Evolutionary conservation across 2,329 filamentous ascomycete genomes (phyloP).

Genomic region (Calycina herbarum): DNA sequence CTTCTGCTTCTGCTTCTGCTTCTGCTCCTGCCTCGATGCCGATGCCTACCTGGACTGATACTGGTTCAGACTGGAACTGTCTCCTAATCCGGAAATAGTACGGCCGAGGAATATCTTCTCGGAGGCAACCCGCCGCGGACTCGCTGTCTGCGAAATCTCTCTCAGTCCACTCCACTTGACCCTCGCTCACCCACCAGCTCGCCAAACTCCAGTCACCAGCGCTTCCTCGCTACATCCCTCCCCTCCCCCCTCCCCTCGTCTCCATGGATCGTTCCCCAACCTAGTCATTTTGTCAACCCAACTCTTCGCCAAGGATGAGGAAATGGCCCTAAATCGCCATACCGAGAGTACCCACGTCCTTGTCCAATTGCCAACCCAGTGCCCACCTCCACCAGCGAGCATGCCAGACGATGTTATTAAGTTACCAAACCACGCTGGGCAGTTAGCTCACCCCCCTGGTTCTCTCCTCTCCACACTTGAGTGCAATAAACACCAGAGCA

Average conservation of each 20-base stretch:
- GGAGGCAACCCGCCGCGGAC: constrained; percentile 22
- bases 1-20: background rate
- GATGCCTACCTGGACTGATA: constrained; percentile 9
- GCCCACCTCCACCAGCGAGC: background rate
- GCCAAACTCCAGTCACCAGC: constrained; percentile 4
- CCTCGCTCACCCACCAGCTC: background rate
- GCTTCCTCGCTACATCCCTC: constrained; percentile 3
- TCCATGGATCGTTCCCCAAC: constrained; percentile 7
- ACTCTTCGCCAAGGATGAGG: constrained; percentile 14
- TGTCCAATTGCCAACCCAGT: constrained; percentile 13
- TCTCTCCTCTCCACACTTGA: constrained; percentile 29
- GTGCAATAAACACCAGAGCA: constrained; percentile 31
- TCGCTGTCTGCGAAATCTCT: constrained; percentile 4
- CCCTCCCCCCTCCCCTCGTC: constrained; percentile 12
- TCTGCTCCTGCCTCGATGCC: background rate
- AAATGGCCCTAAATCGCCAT: constrained; percentile 18
- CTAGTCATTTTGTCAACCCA: constrained; percentile 1
- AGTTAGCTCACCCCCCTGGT: constrained; percentile 13
- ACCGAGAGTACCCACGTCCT: constrained; percentile 10
- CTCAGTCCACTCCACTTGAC: background rate
- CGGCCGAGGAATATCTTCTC: constrained; percentile 14
- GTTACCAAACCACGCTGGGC: constrained; percentile 15
- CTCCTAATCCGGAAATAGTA: constrained; percentile 23
- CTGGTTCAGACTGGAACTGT: constrained; percentile 14
- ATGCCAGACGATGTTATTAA: constrained; percentile 11